These are phyloP conservation scores for Sanghuangporus baumii DNA, from an alignment of 1,284 basidiomycete genomes.

Conservation along the genomic window DNA sequence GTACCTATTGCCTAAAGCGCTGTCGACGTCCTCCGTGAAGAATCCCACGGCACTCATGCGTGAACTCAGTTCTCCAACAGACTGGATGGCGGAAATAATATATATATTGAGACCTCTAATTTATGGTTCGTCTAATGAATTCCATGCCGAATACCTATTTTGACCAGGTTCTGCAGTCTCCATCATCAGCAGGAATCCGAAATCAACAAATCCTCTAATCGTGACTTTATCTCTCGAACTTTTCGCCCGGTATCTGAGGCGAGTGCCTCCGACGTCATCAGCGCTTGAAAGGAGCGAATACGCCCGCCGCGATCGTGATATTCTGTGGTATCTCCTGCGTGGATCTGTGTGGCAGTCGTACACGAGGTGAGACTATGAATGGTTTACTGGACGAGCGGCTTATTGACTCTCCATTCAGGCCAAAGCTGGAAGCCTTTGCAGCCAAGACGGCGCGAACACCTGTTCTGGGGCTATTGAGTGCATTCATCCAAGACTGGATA, in stretches of 20 bases:
- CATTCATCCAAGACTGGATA: slow-evolving; percentile 84
- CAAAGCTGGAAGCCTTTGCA: slow-evolving; percentile 67
- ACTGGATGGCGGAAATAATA: slow-evolving; percentile 65
- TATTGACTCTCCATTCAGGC: slow-evolving; percentile 37
- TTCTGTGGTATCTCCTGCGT: slow-evolving; percentile 83
- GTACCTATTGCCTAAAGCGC: slow-evolving; percentile 71
- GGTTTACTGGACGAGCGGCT: background rate
- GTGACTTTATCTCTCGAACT: slow-evolving; percentile 58
- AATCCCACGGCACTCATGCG: slow-evolving; percentile 59
- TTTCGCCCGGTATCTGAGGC: slow-evolving; percentile 59
- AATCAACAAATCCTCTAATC: slow-evolving; percentile 47
- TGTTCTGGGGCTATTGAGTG: slow-evolving; percentile 69
- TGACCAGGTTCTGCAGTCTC: slow-evolving; percentile 21
- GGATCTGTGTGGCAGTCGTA: slow-evolving; percentile 86
- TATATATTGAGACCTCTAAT: slow-evolving; percentile 66
- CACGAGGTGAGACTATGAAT: slow-evolving; percentile 54
- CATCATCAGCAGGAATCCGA: slow-evolving; percentile 29
- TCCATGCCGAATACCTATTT: background rate
- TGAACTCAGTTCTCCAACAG: slow-evolving; percentile 52
- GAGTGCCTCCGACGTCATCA: slow-evolving; percentile 54
- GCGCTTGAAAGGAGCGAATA: slow-evolving; percentile 75
- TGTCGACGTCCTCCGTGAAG: slow-evolving; percentile 65
- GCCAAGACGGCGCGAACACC: slow-evolving; percentile 58
- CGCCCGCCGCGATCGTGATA: slow-evolving; percentile 71
- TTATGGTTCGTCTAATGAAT: slow-evolving; percentile 50